Evolutionary conservation across 768 basidiomycete species (phyloP).

Genomic region (Vararia minispora): DNA sequence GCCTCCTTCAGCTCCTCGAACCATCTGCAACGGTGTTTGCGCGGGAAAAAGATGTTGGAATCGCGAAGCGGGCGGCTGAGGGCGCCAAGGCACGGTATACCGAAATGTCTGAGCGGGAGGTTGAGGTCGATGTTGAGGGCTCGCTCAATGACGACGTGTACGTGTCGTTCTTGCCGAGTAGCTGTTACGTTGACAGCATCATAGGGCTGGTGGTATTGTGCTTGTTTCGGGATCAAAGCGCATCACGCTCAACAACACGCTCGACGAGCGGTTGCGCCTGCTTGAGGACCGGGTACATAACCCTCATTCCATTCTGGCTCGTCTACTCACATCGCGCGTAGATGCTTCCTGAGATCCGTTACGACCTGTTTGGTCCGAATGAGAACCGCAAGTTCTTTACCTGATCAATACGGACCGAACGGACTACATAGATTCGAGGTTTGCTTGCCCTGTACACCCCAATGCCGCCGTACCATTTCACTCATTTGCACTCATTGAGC

Average conservation of each 20-base stretch:
- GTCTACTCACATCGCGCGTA: slow-evolving; percentile 19
- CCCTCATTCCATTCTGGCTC: not conserved
- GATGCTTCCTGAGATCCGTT: slow-evolving; percentile 95
- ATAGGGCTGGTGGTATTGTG: slow-evolving; percentile 78
- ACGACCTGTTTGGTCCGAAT: slow-evolving; percentile 82
- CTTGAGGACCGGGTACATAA: slow-evolving; percentile 76
- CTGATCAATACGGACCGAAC: too few species aligned
- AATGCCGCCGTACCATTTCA: too few species aligned
- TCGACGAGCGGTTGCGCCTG: slow-evolving; percentile 83
- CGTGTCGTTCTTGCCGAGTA: slow-evolving; percentile 14
- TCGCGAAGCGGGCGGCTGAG: slow-evolving; percentile 52
- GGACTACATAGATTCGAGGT: too few species aligned
- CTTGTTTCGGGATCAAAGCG: slow-evolving; percentile 60
- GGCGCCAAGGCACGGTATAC: slow-evolving; percentile 58
- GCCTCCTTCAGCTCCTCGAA: slow-evolving; percentile 75
- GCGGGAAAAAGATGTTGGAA: slow-evolving; percentile 54
- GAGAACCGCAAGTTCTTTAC: slow-evolving; percentile 88
- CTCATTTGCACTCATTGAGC: too few species aligned
- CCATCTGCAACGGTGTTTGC: slow-evolving; percentile 52
- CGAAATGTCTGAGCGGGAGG: slow-evolving; percentile 63
- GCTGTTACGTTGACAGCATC: not conserved
- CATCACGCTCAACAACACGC: slow-evolving; percentile 88
- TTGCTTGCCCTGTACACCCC: too few species aligned
- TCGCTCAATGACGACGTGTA: slow-evolving; percentile 60
- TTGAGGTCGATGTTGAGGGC: slow-evolving; percentile 49